Conservation (phyloP, 768 basidiomycete genomes). For the Tephrocybe sp. region DNA sequence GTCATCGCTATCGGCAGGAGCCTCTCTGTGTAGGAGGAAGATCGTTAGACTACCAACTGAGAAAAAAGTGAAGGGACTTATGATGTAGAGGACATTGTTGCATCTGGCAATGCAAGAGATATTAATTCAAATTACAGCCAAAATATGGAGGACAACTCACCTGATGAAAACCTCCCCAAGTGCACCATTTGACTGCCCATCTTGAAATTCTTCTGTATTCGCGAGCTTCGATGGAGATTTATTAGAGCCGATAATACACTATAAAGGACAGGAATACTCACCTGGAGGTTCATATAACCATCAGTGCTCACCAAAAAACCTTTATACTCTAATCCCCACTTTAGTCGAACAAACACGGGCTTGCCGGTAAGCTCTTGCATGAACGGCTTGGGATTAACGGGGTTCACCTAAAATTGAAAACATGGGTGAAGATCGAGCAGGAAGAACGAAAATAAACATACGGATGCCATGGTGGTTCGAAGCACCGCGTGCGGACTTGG, state of each 20-base stretch:
- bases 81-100: conserved; percentile 96
- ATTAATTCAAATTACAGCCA: conserved; percentile 10
- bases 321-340: conserved; percentile 99
- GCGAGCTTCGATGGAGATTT: conserved; percentile 62
- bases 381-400: conserved; percentile 99
- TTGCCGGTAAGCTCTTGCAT: conserved; percentile 98
- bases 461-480: conserved; percentile 63
- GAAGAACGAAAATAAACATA: conserved; percentile 31
- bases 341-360: conserved; percentile 90
- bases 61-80: conserved; percentile 47
- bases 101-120: conserved; percentile 45
- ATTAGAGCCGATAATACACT: not conserved
- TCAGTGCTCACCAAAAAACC: conserved; percentile 99
- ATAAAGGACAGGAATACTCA: conserved; percentile 25
- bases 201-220: conserved; percentile 98
- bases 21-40: conserved; percentile 63
- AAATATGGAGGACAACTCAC: conserved; percentile 40
- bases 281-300: conserved; percentile 99
- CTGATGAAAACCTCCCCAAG: conserved; percentile 99
- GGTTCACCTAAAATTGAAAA: conserved; percentile 58
- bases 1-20: conserved; percentile 45
- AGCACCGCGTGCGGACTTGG: conserved; percentile 39
- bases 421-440: not conserved
- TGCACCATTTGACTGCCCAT: conserved; percentile 92
- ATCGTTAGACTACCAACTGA: conserved; percentile 18